Evolutionary conservation across 306 rosid species (phyloP).

Genomic region (Nissolia schottii): DNA sequence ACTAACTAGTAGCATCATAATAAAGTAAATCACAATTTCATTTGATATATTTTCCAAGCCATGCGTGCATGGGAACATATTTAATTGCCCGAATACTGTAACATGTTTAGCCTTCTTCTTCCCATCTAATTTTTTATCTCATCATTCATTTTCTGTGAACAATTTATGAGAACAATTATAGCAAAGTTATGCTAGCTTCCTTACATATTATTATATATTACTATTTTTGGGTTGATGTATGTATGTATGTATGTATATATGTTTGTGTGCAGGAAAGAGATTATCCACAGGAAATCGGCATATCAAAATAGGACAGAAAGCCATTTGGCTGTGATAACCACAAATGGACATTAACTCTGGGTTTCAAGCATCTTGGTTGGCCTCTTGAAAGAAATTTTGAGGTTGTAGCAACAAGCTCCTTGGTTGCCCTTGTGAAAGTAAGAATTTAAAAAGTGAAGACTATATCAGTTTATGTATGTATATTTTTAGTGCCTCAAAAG

Average conservation of each 20-base stretch:
- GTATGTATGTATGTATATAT: not conserved
- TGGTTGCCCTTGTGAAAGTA: not conserved
- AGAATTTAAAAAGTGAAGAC: constrained; percentile 22
- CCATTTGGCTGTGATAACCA: constrained; percentile 30
- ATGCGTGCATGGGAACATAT: not conserved
- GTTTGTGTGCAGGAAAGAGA: constrained; percentile 61
- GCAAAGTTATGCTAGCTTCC: not conserved
- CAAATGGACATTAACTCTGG: constrained; percentile 46
- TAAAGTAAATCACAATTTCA: not conserved
- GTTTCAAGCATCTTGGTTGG: constrained; percentile 11
- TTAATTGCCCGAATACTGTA: not conserved
- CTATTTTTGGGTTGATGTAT: not conserved
- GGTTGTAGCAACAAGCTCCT: constrained; percentile 19
- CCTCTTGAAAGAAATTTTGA: constrained; percentile 22
- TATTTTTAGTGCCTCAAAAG: constrained; percentile 25
- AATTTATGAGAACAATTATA: not conserved
- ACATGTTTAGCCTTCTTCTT: not conserved
- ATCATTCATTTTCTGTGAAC: not conserved
- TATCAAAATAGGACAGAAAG: constrained; percentile 47
- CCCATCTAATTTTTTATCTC: not conserved
- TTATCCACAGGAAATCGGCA: constrained; percentile 40
- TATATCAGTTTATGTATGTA: constrained; percentile 15
- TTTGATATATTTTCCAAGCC: not conserved
- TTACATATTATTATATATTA: not conserved
- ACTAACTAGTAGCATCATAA: not conserved